Evolutionary conservation across 225 moss, liverwort and hornwort species (phyloP).

Genomic region (Physcomitrium patens): DNA sequence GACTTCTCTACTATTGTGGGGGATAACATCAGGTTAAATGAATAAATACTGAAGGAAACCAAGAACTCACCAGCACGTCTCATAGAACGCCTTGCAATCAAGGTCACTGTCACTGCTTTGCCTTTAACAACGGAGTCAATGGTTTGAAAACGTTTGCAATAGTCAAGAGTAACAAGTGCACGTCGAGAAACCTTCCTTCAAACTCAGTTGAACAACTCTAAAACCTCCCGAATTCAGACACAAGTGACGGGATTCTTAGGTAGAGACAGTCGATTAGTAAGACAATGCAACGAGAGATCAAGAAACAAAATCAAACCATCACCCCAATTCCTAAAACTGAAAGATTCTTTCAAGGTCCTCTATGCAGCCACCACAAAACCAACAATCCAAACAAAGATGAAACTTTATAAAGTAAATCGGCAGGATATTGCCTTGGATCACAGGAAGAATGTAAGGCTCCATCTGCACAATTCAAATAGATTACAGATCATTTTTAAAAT

Average conservation of each 20-base stretch:
- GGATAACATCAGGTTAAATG: neutral
- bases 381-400: neutral
- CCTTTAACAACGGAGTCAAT: constrained; percentile 56
- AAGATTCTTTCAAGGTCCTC: neutral
- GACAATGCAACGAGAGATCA: neutral
- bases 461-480: constrained; percentile 61
- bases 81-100: constrained; percentile 85
- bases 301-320: neutral
- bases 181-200: constrained; percentile 13
- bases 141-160: constrained; percentile 75
- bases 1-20: too few species aligned
- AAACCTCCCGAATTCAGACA: too few species aligned
- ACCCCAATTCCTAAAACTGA: neutral
- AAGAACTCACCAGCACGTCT: constrained; percentile 84
- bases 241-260: too few species aligned
- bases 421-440: constrained; percentile 99
- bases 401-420: constrained; percentile 18
- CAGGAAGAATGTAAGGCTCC: constrained; percentile 88
- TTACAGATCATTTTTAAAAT: constrained; percentile 14
- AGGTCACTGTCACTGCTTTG: constrained; percentile 56
- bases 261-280: too few species aligned
- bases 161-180: constrained; percentile 42
- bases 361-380: constrained; percentile 1
- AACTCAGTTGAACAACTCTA: neutral
- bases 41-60: constrained; percentile 16